Evolutionary conservation across 768 basidiomycete genomes (phyloP).

Genomic region (Amanita rimosa): DNA sequence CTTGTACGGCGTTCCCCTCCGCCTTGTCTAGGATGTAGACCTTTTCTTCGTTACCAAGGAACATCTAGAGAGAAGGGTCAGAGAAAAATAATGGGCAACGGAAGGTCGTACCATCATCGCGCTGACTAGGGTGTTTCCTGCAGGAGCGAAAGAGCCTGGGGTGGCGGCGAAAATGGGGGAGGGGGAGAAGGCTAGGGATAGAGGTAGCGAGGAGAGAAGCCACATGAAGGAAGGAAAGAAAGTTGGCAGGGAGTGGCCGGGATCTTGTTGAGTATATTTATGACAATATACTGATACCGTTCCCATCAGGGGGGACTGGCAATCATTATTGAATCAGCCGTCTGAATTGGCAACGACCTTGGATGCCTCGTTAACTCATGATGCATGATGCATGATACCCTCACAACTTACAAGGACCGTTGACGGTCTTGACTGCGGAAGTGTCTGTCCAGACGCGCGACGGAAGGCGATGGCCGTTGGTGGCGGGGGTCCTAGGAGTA

Average conservation of each 20-base stretch:
- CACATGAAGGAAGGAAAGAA: not conserved
- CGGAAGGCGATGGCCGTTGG: not conserved
- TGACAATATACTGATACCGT: too few species aligned
- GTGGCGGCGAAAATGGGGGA: conserved; percentile 15
- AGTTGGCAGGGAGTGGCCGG: not conserved
- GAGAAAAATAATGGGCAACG: not conserved
- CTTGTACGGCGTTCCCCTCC: conserved; percentile 48
- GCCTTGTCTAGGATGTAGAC: conserved; percentile 77
- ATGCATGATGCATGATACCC: too few species aligned
- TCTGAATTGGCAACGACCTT: too few species aligned
- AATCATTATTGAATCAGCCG: too few species aligned
- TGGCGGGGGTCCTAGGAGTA: not conserved
- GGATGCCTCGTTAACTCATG: too few species aligned
- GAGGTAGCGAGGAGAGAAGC: conserved; percentile 12
- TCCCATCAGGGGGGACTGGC: too few species aligned
- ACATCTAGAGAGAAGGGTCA: conserved; percentile 35
- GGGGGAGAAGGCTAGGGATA: conserved; percentile 15
- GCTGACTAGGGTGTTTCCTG: conserved; percentile 23
- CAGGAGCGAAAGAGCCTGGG: conserved; percentile 23
- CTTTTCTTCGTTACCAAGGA: conserved; percentile 53
- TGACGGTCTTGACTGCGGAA: too few species aligned
- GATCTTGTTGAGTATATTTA: too few species aligned
- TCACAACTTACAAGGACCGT: too few species aligned
- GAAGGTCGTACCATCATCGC: conserved; percentile 25
- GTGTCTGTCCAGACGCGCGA: too few species aligned